phyloP scores from a whole-genome alignment of 768 basidiomycete species.

The Pholiota conissans region DNA sequence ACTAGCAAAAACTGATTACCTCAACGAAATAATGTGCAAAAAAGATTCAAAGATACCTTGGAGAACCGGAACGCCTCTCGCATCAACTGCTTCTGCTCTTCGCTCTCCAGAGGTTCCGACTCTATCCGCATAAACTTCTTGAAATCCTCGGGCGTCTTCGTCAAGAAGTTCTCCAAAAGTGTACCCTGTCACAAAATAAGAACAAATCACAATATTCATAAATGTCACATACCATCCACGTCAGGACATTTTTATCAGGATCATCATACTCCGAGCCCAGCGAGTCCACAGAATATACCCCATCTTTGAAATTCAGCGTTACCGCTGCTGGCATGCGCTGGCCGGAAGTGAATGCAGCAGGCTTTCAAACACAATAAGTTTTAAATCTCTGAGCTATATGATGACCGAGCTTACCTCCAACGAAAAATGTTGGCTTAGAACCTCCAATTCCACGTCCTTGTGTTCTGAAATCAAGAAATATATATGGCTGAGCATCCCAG shows the following conservation, averaged over 20 bases:
- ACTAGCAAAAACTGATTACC: constrained; percentile 30
- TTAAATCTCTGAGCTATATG: too few relatives aligned
- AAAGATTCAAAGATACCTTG: too few relatives aligned
- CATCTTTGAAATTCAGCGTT: constrained; percentile 61
- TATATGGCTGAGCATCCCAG: constrained; percentile 80
- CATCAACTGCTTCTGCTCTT: constrained; percentile 32
- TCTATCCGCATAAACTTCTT: constrained; percentile 46
- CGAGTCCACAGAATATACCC: constrained; percentile 68
- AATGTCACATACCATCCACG: constrained; percentile 60
- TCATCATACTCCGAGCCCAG: constrained; percentile 39
- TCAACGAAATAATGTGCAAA: not conserved
- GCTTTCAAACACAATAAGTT: constrained; percentile 42
- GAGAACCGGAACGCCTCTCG: constrained; percentile 87
- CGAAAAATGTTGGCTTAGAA: constrained; percentile 60
- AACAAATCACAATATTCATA: not conserved
- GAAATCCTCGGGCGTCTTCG: constrained; percentile 65
- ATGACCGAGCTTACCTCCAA: constrained; percentile 52
- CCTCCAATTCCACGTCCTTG: constrained; percentile 60
- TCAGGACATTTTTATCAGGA: constrained; percentile 66
- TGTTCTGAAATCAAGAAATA: constrained; percentile 84
- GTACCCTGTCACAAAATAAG: constrained; percentile 58
- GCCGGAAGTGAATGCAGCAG: constrained; percentile 68
- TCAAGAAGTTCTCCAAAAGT: constrained; percentile 87
- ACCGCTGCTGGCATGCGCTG: constrained; percentile 78
- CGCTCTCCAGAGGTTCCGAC: constrained; percentile 20